phyloP scores from a whole-genome alignment of 805 yeast species.

The Debaryomyces tyrocola region DNA sequence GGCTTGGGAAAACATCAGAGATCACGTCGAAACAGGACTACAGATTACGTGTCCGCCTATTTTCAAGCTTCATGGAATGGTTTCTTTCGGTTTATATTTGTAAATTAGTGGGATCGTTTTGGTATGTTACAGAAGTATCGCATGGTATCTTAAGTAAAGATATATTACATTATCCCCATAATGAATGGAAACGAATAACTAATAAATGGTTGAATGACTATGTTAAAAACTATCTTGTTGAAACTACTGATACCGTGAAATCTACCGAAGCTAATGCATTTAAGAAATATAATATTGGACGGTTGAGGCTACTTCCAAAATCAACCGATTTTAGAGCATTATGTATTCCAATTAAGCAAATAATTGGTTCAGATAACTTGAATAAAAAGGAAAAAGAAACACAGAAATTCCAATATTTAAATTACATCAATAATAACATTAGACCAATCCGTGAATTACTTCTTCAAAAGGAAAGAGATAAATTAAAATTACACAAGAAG shows the following conservation, averaged over 20 bases:
- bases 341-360: slow-evolving; percentile 46
- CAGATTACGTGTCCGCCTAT: slow-evolving; percentile 30
- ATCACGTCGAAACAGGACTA: slow-evolving; percentile 43
- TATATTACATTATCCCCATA: slow-evolving; percentile 55
- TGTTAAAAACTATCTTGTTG: slow-evolving; percentile 32
- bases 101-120: slow-evolving; percentile 50
- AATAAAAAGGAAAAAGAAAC: slow-evolving; percentile 20
- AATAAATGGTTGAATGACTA: slow-evolving; percentile 45
- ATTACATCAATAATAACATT: slow-evolving; percentile 35
- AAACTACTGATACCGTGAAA: slow-evolving; percentile 4
- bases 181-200: slow-evolving; percentile 52
- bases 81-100: slow-evolving; percentile 47
- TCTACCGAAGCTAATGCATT: neutral
- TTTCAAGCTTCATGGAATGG: slow-evolving; percentile 57
- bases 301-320: slow-evolving; percentile 60
- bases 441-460: slow-evolving; percentile 41
- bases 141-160: slow-evolving; percentile 23
- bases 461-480: slow-evolving; percentile 2
- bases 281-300: slow-evolving; percentile 30
- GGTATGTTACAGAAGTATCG: slow-evolving; percentile 61
- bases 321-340: slow-evolving; percentile 57
- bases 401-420: slow-evolving; percentile 27
- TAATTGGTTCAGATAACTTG: too few relatives aligned
- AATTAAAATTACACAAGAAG: slow-evolving; percentile 6
- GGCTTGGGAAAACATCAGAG: slow-evolving; percentile 48